These are phyloP conservation scores for Magnolia kwangsiensis DNA, from an alignment of 164 flowering plant genomes.

Conservation along the genomic window DNA sequence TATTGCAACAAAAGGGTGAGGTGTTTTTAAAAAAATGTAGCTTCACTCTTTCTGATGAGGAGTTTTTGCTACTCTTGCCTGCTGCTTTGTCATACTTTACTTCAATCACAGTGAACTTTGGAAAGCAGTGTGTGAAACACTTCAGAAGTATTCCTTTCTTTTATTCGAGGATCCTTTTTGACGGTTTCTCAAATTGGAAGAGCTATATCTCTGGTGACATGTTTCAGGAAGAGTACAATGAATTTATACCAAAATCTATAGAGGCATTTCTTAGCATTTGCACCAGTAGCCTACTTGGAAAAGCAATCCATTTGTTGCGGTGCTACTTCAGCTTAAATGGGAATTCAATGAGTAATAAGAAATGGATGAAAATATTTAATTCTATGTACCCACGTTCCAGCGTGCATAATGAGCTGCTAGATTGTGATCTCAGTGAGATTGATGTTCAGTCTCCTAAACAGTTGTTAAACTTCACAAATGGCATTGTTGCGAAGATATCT, in stretches of 20 bases:
- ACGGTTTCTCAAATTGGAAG: conserved; percentile 64
- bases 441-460: conserved; percentile 33
- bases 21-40: conserved; percentile 12
- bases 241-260: conserved; percentile 35
- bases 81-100: conserved; percentile 51
- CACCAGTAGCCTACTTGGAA: conserved; percentile 59
- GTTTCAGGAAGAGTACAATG: conserved; percentile 47
- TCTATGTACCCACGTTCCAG: conserved; percentile 37
- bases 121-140: conserved; percentile 26
- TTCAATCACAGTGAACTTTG: conserved; percentile 32
- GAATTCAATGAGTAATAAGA: conserved; percentile 29
- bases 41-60: conserved; percentile 40
- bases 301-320: conserved; percentile 53
- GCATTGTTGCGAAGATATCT: conserved; percentile 54
- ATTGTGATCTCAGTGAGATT: conserved; percentile 37
- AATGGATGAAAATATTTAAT: conserved; percentile 50
- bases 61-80: conserved; percentile 74
- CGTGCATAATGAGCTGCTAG: conserved; percentile 38
- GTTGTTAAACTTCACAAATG: conserved; percentile 41
- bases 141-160: conserved; percentile 31
- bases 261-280: conserved; percentile 43
- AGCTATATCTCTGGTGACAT: conserved; percentile 41
- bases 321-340: conserved; percentile 34
- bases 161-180: conserved; percentile 54
- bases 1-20: conserved; percentile 7